Evolutionary conservation across 1,284 basidiomycete species (phyloP).

Genomic region (Melampsora allii-populina): DNA sequence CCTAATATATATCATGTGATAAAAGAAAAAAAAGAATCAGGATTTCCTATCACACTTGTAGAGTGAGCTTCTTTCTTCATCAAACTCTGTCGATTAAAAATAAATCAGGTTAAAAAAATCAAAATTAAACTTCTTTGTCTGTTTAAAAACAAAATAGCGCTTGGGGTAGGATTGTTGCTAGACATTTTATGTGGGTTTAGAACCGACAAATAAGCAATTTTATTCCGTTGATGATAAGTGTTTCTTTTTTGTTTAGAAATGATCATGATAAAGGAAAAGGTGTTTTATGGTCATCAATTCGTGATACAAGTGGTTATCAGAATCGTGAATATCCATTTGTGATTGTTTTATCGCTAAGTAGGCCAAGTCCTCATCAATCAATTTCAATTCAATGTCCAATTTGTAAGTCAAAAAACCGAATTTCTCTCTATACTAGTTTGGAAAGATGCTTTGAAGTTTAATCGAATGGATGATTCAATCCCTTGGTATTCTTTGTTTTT

Average conservation of each 20-base stretch:
- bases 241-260: not conserved
- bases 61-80: conserved; percentile 15
- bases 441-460: not conserved
- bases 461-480: too few relatives aligned
- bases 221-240: not conserved
- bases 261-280: conserved; percentile 14
- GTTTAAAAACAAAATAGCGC: conserved; percentile 4
- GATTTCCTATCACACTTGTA: conserved; percentile 26
- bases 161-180: conserved; percentile 34
- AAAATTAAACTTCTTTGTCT: not conserved
- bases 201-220: too few relatives aligned
- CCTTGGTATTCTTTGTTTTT: too few relatives aligned
- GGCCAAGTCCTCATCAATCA: conserved; percentile 10
- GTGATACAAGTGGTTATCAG: conserved; percentile 18
- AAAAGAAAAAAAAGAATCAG: conserved; percentile 26
- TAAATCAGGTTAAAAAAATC: not conserved
- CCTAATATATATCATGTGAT: conserved; percentile 12
- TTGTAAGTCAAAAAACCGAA: not conserved
- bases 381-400: not conserved
- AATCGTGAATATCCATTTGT: conserved; percentile 22
- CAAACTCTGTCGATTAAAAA: not conserved
- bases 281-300: conserved; percentile 38
- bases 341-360: conserved; percentile 25
- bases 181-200: conserved; percentile 34
- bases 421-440: not conserved